Base-by-base conservation (phyloP, 208 protist genomes). In the Porcisia hertigi region DNA sequence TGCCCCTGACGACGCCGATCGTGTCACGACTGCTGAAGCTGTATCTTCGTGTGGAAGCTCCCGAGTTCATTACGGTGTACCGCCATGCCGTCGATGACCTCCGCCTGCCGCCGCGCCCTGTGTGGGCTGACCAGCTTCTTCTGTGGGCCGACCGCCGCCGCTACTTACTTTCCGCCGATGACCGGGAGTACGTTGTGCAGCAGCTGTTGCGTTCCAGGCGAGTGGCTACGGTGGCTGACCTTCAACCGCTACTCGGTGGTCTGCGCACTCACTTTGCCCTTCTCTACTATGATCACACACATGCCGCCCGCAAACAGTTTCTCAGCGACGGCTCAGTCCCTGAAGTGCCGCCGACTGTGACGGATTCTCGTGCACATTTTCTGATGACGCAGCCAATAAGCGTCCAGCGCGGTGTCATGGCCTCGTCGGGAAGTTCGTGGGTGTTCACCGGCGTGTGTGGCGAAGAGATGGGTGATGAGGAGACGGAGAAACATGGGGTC, bases 71-170 rank as follows among this genome's bases (percentile, higher is more conserved):
- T 34, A 64, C 55, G 3, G 73, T 88, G 18, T 96, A 96, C 77
- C 69, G 70, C n/a, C 69, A 89, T 52, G 91, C 88, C 20, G 86
- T 83, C 53, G 45, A 84, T 23, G 69, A 83, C 53, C 82, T 89
- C 23, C 69, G 72, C 16, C 36, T 88, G 57, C 86, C 86, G 2
- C 49, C 71, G 23, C 83, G 83, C 8, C 25, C 59, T n/a, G 69
- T 84, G 43, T 96, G 92, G 89, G 82, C 92, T 0, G 87, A 93
- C 39, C 85, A 92, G 45, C 76, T 96, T 18, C 49, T 96, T 11
- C 77, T 94, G 30, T 96, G 92, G 89, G 92, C 92, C 2, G 89
- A 96, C 60, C 92, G 92, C n/a, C 89, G 89, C 25, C 89, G 92
- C 45, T 96, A 96, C 83, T 75, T 84, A n/a, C 83, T 96, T 47